Base-by-base conservation (phyloP, 371 early-diverging fungal genomes). In the Mucor velutinosus region DNA sequence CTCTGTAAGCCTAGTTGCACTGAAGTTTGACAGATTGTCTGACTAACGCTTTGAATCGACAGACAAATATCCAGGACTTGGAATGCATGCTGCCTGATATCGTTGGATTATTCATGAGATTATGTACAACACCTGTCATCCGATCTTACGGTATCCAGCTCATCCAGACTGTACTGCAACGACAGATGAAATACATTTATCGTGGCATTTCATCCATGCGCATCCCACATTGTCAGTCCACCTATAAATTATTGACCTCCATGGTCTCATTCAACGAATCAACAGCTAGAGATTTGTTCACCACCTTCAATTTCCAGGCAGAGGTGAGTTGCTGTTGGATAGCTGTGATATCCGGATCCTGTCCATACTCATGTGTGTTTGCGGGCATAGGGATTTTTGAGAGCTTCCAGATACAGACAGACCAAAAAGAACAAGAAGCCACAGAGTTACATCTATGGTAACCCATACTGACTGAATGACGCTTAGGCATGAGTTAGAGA, bases 141-240 rank as follows among this genome's bases (percentile, higher is more conserved):
- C 77, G 83, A 17, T 72, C 83, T 0, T 80, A 76, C 62, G 83
- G 83, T 32, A 43, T 79, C 4, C 74, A 78, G 33, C 66, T 82
- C 25, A 74, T 74, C 7, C 77, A 80, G 62, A 72, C 77, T 3
- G 65, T 79, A 17, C 60, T 76, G 35, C 70, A 72, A 41, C 49
- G 73, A 60, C 79, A 73, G 19, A 86, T 95, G 82, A 95, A 95
- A 74, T 95, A 92, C 75, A 84, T 97, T 25, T 95, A 95, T 74
- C 86, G 93, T 30, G 95, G 94, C 33, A 84, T 97, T 82, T 92
- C 91, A 3, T 81, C 85, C 10, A 91, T 95, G 62, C 67, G 76
- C 57, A 72, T 79, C 55, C 77, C 79, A 35, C 76, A 77, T 8
- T 77, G 77, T 59, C 76, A 77, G 55, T 74, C 83, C 1, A 77